These are phyloP conservation scores for Croton setiger DNA, from an alignment of 441 rosid genomes.

Conservation along the genomic window DNA sequence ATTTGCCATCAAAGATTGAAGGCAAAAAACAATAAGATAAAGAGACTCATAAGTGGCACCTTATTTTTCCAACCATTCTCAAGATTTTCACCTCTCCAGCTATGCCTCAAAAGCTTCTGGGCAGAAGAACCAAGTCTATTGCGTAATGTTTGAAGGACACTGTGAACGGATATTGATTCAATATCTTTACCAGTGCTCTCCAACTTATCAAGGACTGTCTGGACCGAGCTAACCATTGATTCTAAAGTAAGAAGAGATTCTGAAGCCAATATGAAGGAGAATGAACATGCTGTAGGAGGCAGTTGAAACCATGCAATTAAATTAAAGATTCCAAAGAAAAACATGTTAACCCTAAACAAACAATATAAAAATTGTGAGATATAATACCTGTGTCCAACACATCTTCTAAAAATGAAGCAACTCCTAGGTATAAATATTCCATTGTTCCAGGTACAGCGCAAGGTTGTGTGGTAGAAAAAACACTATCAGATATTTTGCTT, in stretches of 20 bases:
- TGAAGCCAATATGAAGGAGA: constrained; percentile 63
- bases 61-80: constrained; percentile 77
- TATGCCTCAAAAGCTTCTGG: constrained; percentile 56
- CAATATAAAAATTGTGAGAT: constrained; percentile 10
- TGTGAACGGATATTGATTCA: constrained; percentile 26
- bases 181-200: constrained; percentile 36
- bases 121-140: constrained; percentile 63
- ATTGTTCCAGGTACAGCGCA: constrained; percentile 53
- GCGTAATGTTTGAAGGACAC: constrained; percentile 36
- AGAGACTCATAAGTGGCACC: constrained; percentile 39
- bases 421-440: constrained; percentile 62
- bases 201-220: constrained; percentile 35
- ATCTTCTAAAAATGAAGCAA: constrained; percentile 59
- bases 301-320: constrained; percentile 14
- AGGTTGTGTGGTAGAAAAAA: constrained; percentile 38
- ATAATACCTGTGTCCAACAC: constrained; percentile 52
- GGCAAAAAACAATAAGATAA: constrained; percentile 12
- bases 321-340: background rate
- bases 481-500: constrained; percentile 30
- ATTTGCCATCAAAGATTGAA: constrained; percentile 11
- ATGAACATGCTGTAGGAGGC: constrained; percentile 66
- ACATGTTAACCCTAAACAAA: constrained; percentile 9
- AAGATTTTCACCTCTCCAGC: constrained; percentile 50
- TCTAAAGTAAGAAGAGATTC: constrained; percentile 67
- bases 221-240: constrained; percentile 46